phyloP scores from a whole-genome alignment of 179 eudicot genomes.

The Silene noctiflora region DNA sequence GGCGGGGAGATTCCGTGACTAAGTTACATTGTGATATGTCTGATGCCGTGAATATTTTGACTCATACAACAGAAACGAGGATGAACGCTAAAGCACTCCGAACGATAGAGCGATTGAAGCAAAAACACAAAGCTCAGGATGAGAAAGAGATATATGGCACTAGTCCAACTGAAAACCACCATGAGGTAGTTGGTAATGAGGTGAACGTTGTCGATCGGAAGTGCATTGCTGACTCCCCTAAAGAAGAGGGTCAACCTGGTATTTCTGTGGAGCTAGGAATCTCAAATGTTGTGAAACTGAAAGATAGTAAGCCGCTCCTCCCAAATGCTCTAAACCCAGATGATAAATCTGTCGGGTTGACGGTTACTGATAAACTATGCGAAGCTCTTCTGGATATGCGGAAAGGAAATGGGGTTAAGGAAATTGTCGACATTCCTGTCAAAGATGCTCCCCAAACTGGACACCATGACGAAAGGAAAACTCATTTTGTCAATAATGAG shows the following conservation, averaged over 20 bases:
- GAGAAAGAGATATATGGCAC: constrained; percentile 38
- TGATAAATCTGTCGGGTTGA: constrained; percentile 1
- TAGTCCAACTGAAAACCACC: constrained; percentile 10
- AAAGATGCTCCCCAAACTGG: neutral
- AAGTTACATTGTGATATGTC: constrained; percentile 77
- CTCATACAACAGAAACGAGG: constrained; percentile 47
- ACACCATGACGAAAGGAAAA: constrained; percentile 7
- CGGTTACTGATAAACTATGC: neutral
- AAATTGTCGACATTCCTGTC: neutral
- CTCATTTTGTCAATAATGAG: neutral
- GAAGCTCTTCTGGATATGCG: constrained; percentile 15
- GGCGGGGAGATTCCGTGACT: constrained; percentile 80
- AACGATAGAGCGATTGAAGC: constrained; percentile 34
- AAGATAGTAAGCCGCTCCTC: constrained; percentile 10
- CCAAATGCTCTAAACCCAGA: constrained; percentile 8
- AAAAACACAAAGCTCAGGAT: constrained; percentile 53
- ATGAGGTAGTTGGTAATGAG: constrained; percentile 15
- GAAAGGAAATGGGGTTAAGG: constrained; percentile 5
- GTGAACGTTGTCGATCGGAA: constrained; percentile 3
- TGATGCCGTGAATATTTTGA: constrained; percentile 73
- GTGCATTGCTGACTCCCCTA: constrained; percentile 6
- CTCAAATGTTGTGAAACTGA: constrained; percentile 6
- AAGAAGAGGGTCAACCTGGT: constrained; percentile 16
- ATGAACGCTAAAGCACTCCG: constrained; percentile 18
- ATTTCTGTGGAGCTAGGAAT: constrained; percentile 8